Evolutionary conservation across 345 rosid genomes (phyloP).

Genomic region (Citrus trifoliata): DNA sequence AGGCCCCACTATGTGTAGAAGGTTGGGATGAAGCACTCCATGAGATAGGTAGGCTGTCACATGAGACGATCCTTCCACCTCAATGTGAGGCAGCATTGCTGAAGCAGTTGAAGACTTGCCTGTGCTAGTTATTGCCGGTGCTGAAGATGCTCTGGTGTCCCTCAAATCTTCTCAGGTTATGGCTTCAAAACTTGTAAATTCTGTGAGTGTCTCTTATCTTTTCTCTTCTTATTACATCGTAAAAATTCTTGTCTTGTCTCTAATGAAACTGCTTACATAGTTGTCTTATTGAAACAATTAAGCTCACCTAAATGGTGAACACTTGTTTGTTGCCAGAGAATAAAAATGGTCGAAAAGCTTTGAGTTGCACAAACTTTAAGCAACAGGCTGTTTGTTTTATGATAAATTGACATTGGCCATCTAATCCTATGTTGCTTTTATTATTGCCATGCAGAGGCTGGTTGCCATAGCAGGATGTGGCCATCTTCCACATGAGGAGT

Average conservation of each 20-base stretch:
- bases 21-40: conserved; percentile 99
- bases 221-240: neutral
- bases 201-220: conserved; percentile 54
- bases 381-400: no score
- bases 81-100: conserved; percentile 54
- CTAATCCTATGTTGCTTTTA: neutral
- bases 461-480: conserved; percentile 96
- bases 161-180: conserved; percentile 76
- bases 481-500: conserved; percentile 97
- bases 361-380: no score
- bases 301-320: no score
- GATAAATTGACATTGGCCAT: neutral
- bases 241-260: neutral
- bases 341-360: no score
- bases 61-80: conserved; percentile 70
- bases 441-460: conserved; percentile 61
- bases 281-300: no score
- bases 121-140: conserved; percentile 78
- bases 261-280: neutral
- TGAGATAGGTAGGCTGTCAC: conserved; percentile 84
- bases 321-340: no score
- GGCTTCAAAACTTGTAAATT: conserved; percentile 84
- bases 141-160: conserved; percentile 81
- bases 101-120: conserved; percentile 66
- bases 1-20: conserved; percentile 82